Evolutionary conservation across 1,139 yeast genomes (phyloP), one percentile per base, ranked within the genome.

Genomic region (Geotrichum fermentans): DNA sequence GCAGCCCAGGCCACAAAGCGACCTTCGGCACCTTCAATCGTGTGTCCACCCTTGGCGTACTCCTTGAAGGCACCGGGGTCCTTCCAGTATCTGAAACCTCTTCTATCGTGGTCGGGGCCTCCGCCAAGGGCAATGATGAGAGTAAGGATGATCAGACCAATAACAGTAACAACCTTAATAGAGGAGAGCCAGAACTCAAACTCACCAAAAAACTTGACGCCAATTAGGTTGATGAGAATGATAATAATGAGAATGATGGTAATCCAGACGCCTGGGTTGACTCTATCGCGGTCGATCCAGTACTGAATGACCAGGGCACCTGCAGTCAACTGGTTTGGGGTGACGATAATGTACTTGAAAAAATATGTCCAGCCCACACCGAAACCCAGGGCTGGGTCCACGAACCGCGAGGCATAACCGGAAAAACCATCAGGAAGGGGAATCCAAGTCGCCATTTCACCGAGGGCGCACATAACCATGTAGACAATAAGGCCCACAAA

Each of bases 371-470:
- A 80, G 51, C 89, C 90, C 61, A 84, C 83, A 2, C 88, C 88
- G 64, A 82, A 82, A 1, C 89, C 90, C 47, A 83, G 71, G 4
- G 87, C 78, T 33, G 81, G 83, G 58, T 82, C 88, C 51, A 78
- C 79, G 59, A 80, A 83, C 54, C 88, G 71, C 47, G 78, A 73
- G 51, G 84, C 79, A 61, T 82, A 83, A 58, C 84, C 82, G 24
- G 86, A 79, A 63, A 82, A 82, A 28, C 88, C 88, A 61, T 81
- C 83, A 14, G 78, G 73, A 58, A 82, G 69, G 18, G 89, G 89
- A 49, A 80, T 72, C 58, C 75, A 81, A n/a, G 88, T 73, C n/a
- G 88, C 85, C 70, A 83, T 79, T 66, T 83, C 92, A 43, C 90
- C 89, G 47, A 83, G 70, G 14, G 81, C 82, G 55, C 80, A 71